Conservation (phyloP, 2,329 filamentous ascomycete species). For the Apiospora pterosperma region DNA sequence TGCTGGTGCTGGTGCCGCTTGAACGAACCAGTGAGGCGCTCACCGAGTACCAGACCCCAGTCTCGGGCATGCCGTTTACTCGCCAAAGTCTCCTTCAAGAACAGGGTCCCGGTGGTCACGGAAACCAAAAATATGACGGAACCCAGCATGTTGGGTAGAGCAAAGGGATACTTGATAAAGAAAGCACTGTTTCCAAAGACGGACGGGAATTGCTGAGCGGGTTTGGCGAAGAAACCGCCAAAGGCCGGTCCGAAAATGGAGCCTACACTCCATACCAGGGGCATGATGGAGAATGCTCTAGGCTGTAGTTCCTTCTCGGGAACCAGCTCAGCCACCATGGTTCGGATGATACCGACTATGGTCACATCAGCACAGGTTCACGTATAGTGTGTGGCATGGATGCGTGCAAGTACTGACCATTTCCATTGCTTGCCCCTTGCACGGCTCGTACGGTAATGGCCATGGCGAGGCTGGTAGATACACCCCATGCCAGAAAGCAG, state of each 20-base stretch:
- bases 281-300: slow-evolving; percentile 89
- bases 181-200: slow-evolving; percentile 66
- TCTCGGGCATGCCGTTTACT: slow-evolving; percentile 66
- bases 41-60: slow-evolving; percentile 71
- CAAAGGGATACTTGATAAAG: slow-evolving; percentile 75
- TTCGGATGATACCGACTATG: slow-evolving; percentile 84
- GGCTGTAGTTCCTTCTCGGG: slow-evolving; percentile 84
- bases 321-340: slow-evolving; percentile 90
- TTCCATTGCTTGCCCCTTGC: slow-evolving; percentile 84
- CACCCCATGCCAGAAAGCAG: slow-evolving; percentile 77
- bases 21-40: slow-evolving; percentile 52
- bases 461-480: slow-evolving; percentile 76
- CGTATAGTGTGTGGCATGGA: no score
- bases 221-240: slow-evolving; percentile 82
- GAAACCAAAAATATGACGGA: slow-evolving; percentile 76
- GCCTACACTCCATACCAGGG: slow-evolving; percentile 82
- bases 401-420: slow-evolving; percentile 47
- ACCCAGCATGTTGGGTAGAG: slow-evolving; percentile 77
- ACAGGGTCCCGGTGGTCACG: slow-evolving; percentile 69
- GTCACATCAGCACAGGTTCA: slow-evolving; percentile 14
- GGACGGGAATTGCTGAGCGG: slow-evolving; percentile 68
- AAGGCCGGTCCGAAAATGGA: slow-evolving; percentile 85
- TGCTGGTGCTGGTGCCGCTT: slow-evolving; percentile 17
- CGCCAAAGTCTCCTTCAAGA: slow-evolving; percentile 82
- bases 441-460: slow-evolving; percentile 74